These are phyloP conservation scores for Corniculantispora saksenae DNA, from an alignment of 2,329 filamentous ascomycete genomes.

Conservation along the genomic window DNA sequence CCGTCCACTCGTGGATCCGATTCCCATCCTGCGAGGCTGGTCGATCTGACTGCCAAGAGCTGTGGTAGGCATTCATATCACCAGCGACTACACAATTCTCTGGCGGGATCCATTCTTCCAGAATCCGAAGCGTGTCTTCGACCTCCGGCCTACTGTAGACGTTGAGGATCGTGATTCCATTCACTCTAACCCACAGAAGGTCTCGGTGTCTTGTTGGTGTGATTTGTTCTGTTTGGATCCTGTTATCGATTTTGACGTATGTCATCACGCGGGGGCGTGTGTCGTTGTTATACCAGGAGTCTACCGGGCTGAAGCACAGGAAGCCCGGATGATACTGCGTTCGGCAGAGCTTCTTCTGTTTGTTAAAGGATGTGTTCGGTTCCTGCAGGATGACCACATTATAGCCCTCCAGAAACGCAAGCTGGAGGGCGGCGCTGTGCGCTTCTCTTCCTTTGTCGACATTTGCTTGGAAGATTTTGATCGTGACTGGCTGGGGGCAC, in stretches of 20 bases:
- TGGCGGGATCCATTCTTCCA: neutral
- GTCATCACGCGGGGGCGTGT: neutral
- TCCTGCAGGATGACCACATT: slow-evolving; percentile 5
- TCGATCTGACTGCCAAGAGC: no score
- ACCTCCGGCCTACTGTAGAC: neutral
- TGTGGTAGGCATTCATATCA: neutral
- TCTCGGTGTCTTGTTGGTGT: neutral
- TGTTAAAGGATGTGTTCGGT: slow-evolving; percentile 3
- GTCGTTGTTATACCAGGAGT: neutral
- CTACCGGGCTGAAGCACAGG: neutral
- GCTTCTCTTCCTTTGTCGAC: neutral
- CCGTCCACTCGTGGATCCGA: no score
- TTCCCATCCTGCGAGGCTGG: no score
- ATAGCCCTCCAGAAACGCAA: slow-evolving; percentile 6
- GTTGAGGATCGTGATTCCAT: neutral
- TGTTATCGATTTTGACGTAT: slow-evolving; percentile 4
- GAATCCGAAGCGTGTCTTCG: neutral
- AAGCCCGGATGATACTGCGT: slow-evolving; percentile 7
- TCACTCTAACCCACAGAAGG: slow-evolving; percentile 7
- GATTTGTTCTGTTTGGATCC: neutral
- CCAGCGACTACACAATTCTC: neutral
- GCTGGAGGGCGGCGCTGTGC: neutral
- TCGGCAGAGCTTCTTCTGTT: neutral
- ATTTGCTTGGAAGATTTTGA: slow-evolving; percentile 9
- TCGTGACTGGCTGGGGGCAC: neutral